Conservation (phyloP, 306 rosid species). For the Betula pendula region DNA sequence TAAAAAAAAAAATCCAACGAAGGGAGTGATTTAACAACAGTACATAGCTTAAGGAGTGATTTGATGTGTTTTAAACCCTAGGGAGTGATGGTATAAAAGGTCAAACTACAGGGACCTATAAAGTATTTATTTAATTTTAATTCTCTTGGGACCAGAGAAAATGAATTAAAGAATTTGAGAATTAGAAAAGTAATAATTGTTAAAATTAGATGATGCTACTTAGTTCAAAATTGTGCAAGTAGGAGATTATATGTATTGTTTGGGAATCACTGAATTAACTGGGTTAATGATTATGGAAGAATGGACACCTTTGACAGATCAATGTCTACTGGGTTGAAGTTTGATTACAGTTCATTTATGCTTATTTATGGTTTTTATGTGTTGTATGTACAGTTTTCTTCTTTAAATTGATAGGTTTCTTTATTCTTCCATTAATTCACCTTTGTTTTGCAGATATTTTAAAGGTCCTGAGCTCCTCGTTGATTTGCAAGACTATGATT, state of each 20-base stretch:
- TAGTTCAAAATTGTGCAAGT: background rate
- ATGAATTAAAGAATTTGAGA: background rate
- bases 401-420: background rate
- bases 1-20: too few relatives aligned
- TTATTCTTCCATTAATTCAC: conserved; percentile 1
- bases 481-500: conserved; percentile 96
- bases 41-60: too few relatives aligned
- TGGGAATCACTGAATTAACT: background rate
- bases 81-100: too few relatives aligned
- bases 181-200: background rate
- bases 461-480: conserved; percentile 98
- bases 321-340: background rate
- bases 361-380: background rate
- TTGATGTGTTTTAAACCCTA: too few relatives aligned
- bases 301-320: background rate
- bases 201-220: background rate
- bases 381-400: background rate
- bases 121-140: background rate
- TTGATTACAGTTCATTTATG: background rate
- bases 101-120: too few relatives aligned
- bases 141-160: background rate
- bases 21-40: too few relatives aligned
- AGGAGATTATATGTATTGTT: background rate
- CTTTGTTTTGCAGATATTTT: conserved; percentile 64
- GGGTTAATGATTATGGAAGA: background rate